Base-by-base conservation (phyloP, 2,329 filamentous ascomycete genomes). In the Zalaria sp. region DNA sequence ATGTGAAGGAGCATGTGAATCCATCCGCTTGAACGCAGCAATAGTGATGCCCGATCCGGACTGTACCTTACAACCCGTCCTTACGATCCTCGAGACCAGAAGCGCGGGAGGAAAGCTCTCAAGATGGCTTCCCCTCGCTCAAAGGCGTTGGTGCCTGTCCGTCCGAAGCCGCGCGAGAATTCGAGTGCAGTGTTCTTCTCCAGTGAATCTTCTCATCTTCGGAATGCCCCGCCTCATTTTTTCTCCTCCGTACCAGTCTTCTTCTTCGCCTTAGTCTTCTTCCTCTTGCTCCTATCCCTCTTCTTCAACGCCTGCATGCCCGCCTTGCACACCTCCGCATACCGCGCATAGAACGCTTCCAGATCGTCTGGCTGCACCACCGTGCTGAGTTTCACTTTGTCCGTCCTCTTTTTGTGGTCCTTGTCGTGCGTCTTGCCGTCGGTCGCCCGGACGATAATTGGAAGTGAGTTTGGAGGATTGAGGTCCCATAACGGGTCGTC, bases 271-370 rank as follows among this genome's bases (percentile, higher is more conserved):
- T 82, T 83, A 58, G 83, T 84, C 67, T 75, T 76, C 65, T 82
- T 83, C 51, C 80, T 79, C 72, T 85, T 89, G 62, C 82, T 93
- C 56, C 87, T 75, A 64, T 96, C 89, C 51, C 91, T 74, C 58
- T 93, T 94, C 75, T 94, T 96, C 64, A 98, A 59, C 5, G 81
- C 79, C 38, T 75, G 72, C 87, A 96, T 95, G 4, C 87, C 86
- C 0, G 72, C 68, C 67, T 93, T 95, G 65, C 88, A 95, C 3
- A 87, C 72, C 51, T 96, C 91, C 25, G 87, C 88, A 65, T 96
- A 98, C 40, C 76, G 72, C 27, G 69, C 66, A 60, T 87, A 98
- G 57, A 98, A 98, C 0, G 61, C 67, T 41, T 93, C 87, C 7
- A 96, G 60, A 4, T 81, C 76, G 44, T 80, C 75, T 1, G 82